These are phyloP conservation scores for Aristolochia contorta DNA, from an alignment of 164 flowering plant species.

Conservation along the genomic window DNA sequence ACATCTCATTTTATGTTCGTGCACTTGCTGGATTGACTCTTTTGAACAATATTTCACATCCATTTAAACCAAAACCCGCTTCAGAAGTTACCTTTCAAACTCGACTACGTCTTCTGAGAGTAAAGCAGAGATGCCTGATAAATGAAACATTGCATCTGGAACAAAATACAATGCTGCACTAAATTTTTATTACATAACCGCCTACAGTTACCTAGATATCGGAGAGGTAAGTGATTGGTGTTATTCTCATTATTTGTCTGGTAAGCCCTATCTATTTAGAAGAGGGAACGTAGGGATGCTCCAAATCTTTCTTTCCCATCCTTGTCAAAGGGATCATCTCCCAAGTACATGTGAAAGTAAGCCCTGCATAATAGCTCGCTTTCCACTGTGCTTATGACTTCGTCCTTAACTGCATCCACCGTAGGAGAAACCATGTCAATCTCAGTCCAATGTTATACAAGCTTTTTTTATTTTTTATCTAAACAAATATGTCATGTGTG, in stretches of 20 bases:
- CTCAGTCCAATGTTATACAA: neutral
- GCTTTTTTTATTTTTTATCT: neutral
- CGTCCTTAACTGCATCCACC: conserved; percentile 37
- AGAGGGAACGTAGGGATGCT: conserved; percentile 35
- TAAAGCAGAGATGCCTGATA: too few species aligned
- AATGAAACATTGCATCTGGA: too few species aligned
- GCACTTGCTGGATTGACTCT: too few species aligned
- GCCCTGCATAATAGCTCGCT: conserved; percentile 65
- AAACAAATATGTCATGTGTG: too few species aligned
- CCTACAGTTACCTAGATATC: too few species aligned
- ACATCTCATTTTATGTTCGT: too few species aligned
- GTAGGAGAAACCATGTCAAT: neutral
- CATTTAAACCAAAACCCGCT: too few species aligned
- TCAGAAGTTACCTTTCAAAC: too few species aligned
- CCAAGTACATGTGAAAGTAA: conserved; percentile 42
- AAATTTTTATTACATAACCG: too few species aligned
- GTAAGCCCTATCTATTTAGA: conserved; percentile 16
- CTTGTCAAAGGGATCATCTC: conserved; percentile 52
- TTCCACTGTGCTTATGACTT: conserved; percentile 47
- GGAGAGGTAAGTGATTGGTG: neutral
- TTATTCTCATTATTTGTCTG: neutral
- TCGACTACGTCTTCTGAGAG: too few species aligned
- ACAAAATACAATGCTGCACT: too few species aligned
- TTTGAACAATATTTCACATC: too few species aligned
- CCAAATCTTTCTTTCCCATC: conserved; percentile 58